Percentiles rank a stretch among this genome's conserved stretches.
These are phyloP conservation scores for Cymbopogon citratus DNA, from an alignment of 176 grass and related monocot genomes.

Conservation along the genomic window DNA sequence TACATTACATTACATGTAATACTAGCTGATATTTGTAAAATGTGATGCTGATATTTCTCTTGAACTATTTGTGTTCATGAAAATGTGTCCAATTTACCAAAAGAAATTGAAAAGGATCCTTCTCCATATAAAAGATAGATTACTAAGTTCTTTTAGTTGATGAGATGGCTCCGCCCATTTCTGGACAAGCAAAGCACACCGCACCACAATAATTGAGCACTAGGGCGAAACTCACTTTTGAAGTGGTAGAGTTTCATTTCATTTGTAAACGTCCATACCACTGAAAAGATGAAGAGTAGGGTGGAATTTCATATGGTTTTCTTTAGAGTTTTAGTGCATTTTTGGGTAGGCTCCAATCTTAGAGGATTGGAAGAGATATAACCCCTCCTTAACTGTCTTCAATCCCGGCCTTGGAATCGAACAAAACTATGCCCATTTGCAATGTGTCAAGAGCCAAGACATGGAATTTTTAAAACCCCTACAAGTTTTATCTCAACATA, in stretches of 20 bases:
- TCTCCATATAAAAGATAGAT: background rate
- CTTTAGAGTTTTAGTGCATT: background rate
- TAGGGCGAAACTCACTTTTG: background rate
- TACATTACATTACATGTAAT: too few species aligned
- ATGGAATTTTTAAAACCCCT: too few species aligned
- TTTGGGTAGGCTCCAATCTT: background rate
- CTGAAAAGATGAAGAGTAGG: background rate
- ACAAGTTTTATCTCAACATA: background rate
- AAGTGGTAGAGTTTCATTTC: slow-evolving; percentile 8
- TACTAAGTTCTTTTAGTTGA: background rate
- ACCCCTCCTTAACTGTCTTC: background rate
- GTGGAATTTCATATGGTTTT: background rate
- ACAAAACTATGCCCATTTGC: background rate
- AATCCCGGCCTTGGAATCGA: background rate
- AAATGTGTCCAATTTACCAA: background rate
- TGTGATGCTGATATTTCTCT: background rate
- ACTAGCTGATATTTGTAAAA: background rate
- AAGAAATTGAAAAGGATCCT: background rate
- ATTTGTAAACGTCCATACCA: slow-evolving; percentile 8
- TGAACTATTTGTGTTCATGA: background rate
- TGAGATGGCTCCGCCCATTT: background rate
- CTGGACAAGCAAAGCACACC: background rate
- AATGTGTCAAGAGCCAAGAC: background rate
- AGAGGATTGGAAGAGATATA: background rate
- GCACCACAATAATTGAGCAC: slow-evolving; percentile 28